Percentiles rank a stretch among this genome's conserved stretches.
Evolutionary conservation across 139 green algal genomes (phyloP).

Genomic region (Volvox reticuliferus): DNA sequence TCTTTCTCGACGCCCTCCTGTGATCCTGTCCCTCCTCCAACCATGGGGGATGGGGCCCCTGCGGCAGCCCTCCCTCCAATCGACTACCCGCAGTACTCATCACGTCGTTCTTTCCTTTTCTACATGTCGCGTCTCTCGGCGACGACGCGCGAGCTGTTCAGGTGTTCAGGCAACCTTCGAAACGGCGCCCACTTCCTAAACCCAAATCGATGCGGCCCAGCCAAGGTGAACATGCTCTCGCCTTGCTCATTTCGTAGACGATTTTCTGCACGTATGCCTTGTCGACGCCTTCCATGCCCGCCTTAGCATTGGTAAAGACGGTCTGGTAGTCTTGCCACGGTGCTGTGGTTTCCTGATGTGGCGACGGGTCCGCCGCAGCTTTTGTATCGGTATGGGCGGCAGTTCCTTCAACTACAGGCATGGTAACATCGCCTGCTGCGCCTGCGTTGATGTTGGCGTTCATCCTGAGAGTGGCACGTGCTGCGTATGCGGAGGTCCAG

Average conservation of each 20-base stretch:
- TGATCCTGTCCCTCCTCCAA: too few relatives aligned
- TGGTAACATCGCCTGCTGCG: too few relatives aligned
- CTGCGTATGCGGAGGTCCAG: constrained; percentile 1
- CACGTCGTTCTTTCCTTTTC: too few relatives aligned
- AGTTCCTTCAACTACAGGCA: too few relatives aligned
- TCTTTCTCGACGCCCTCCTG: too few relatives aligned
- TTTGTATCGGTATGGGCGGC: not conserved
- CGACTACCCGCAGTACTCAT: too few relatives aligned
- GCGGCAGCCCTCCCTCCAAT: too few relatives aligned
- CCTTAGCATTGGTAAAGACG: constrained; percentile 96
- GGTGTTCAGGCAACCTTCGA: not conserved
- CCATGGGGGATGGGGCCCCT: too few relatives aligned
- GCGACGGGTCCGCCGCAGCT: not conserved
- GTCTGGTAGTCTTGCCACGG: constrained; percentile 76
- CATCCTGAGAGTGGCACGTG: not conserved
- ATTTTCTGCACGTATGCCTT: constrained; percentile 80
- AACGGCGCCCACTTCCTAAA: not conserved
- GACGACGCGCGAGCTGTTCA: too few relatives aligned
- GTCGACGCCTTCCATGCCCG: constrained; percentile 85
- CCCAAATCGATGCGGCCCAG: not conserved
- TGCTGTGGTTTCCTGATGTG: not conserved
- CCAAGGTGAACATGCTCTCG: not conserved
- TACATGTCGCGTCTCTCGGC: too few relatives aligned
- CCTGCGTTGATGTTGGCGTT: not conserved
- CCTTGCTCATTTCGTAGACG: constrained; percentile 95